Percentiles rank a stretch among this genome's conserved stretches.
Evolutionary conservation across 2,329 filamentous ascomycete genomes (phyloP).

Genomic region (Cordyceps militaris): DNA sequence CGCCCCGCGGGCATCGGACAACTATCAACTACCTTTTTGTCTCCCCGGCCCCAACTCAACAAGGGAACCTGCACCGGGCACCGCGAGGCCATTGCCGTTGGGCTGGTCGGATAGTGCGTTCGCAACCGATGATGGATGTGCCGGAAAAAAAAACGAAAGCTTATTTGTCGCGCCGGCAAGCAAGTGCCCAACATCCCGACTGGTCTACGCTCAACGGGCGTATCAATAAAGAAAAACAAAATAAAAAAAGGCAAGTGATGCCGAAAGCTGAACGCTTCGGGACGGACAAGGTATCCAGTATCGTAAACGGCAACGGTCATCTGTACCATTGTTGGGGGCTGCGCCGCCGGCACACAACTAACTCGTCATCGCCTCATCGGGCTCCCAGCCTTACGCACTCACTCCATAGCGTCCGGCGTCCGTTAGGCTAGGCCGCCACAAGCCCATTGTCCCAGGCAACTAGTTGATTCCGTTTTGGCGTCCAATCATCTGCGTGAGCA

Average conservation of each 20-base stretch:
- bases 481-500: not conserved
- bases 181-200: not conserved
- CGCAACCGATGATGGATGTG: not conserved
- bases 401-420: no score
- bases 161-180: not conserved
- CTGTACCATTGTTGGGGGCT: slow-evolving; percentile 3
- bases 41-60: not conserved
- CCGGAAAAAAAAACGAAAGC: not conserved
- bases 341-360: no score
- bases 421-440: not conserved
- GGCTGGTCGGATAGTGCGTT: not conserved
- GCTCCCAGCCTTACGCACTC: slow-evolving; percentile 1
- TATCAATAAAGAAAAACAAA: not conserved
- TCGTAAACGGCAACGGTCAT: not conserved
- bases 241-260: not conserved
- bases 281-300: not conserved
- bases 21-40: not conserved
- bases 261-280: not conserved
- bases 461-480: no score
- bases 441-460: not conserved
- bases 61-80: not conserved
- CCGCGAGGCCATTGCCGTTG: not conserved
- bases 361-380: not conserved
- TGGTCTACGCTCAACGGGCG: not conserved
- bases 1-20: no score